Evolutionary conservation across 192 early-diverging fungal species (phyloP).

Genomic region (Backusella psychrophila): DNA sequence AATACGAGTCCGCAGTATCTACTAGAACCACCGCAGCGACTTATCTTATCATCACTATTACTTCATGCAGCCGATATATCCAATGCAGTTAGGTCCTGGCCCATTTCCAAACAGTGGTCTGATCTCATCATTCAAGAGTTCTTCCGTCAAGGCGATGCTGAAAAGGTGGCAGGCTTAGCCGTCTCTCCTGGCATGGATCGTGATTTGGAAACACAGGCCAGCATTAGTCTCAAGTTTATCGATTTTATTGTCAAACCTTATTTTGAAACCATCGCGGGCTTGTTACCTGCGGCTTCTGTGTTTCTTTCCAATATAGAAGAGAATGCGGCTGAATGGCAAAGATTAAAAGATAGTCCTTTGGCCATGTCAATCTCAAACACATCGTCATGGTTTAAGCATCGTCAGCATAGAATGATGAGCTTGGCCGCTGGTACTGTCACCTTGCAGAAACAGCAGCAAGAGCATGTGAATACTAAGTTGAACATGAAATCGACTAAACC

Average conservation of each 20-base stretch:
- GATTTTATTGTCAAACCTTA: constrained; percentile 85
- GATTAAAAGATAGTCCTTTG: constrained; percentile 26
- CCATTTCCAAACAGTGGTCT: constrained; percentile 87
- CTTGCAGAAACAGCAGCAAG: background rate
- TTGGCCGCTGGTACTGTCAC: background rate
- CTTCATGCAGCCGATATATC: constrained; percentile 89
- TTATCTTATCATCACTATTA: constrained; percentile 59
- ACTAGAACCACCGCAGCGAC: constrained; percentile 45
- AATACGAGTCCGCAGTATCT: background rate
- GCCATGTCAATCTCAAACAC: background rate
- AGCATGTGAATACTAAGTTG: background rate
- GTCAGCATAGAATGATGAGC: background rate
- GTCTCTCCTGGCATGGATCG: constrained; percentile 92
- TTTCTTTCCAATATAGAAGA: constrained; percentile 52
- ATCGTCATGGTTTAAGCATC: background rate
- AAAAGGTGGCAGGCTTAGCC: constrained; percentile 68
- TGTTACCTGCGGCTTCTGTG: constrained; percentile 61
- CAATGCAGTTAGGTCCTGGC: constrained; percentile 82
- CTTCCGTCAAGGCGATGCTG: constrained; percentile 82
- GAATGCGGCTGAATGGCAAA: constrained; percentile 59
- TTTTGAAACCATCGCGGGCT: constrained; percentile 71
- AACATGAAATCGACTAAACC: background rate
- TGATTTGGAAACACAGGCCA: constrained; percentile 60
- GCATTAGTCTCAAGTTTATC: constrained; percentile 79
- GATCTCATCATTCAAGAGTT: constrained; percentile 86